Conservation (phyloP, 2,329 filamentous ascomycete species). For the Neurospora sp. region DNA sequence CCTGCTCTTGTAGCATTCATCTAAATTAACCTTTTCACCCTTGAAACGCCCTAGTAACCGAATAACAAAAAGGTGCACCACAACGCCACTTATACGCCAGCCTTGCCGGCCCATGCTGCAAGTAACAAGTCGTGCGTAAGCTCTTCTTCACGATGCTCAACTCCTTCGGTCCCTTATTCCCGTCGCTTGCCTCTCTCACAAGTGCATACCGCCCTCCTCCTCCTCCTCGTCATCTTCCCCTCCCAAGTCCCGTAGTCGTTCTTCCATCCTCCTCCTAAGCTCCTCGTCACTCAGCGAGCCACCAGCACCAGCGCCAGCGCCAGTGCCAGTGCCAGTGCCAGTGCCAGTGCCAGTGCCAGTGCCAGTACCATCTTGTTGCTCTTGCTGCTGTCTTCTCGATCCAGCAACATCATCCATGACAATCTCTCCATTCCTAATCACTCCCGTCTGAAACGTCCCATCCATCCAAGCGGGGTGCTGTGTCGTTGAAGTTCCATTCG, state of each 20-base stretch:
- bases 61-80: neutral
- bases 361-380: neutral
- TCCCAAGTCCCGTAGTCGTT: conserved; percentile 37
- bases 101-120: neutral
- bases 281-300: conserved; percentile 49
- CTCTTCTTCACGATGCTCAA: neutral
- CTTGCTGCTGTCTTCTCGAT: conserved; percentile 1
- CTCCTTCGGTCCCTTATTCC: neutral
- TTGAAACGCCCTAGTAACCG: neutral
- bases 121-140: neutral
- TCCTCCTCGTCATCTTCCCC: conserved; percentile 41
- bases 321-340: neutral
- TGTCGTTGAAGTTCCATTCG: conserved; percentile 1
- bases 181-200: conserved; percentile 32
- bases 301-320: conserved; percentile 25
- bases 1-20: neutral
- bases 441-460: conserved; percentile 53
- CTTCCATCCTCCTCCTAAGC: conserved; percentile 44
- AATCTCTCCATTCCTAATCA: conserved; percentile 40
- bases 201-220: conserved; percentile 49
- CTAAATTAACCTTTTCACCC: neutral
- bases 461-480: conserved; percentile 42
- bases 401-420: conserved; percentile 27
- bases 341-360: neutral
- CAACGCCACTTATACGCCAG: neutral